These are phyloP conservation scores for Conringia planisiliqua DNA, from an alignment of 345 rosid genomes.

Conservation along the genomic window DNA sequence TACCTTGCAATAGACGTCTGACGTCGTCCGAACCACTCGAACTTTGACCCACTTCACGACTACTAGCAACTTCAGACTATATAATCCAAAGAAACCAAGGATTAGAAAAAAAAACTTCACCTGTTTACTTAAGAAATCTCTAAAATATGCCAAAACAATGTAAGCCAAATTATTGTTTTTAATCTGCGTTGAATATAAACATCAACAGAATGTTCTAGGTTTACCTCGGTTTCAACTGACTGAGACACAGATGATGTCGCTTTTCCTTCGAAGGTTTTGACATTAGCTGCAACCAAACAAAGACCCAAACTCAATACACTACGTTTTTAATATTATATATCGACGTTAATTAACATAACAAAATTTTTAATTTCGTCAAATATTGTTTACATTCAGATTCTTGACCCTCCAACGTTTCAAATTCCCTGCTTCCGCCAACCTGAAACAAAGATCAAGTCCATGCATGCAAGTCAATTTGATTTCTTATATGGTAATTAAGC, in stretches of 20 bases:
- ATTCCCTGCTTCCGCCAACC: neutral
- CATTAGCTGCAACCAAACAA: slow-evolving; percentile 3
- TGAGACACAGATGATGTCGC: neutral
- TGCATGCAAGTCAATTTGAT: slow-evolving; percentile 5
- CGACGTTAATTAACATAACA: neutral
- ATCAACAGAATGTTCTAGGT: neutral
- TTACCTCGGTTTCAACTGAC: neutral
- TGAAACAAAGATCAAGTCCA: slow-evolving; percentile 5
- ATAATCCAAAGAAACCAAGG: neutral
- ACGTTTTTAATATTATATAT: neutral
- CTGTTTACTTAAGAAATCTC: neutral
- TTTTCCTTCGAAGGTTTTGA: neutral
- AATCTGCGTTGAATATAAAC: neutral
- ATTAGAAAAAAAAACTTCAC: neutral
- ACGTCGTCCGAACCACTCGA: neutral
- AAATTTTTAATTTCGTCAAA: neutral
- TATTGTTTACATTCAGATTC: neutral
- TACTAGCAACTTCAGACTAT: neutral
- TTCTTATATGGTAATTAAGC: neutral
- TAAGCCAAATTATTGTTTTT: too few relatives aligned
- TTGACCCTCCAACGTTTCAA: neutral
- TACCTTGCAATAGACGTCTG: neutral
- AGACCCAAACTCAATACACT: neutral
- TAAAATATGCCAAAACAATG: neutral
- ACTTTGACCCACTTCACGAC: neutral